phyloP scores from a whole-genome alignment of 495 filamentous ascomycete species.

The Trichoderma erinaceum region DNA sequence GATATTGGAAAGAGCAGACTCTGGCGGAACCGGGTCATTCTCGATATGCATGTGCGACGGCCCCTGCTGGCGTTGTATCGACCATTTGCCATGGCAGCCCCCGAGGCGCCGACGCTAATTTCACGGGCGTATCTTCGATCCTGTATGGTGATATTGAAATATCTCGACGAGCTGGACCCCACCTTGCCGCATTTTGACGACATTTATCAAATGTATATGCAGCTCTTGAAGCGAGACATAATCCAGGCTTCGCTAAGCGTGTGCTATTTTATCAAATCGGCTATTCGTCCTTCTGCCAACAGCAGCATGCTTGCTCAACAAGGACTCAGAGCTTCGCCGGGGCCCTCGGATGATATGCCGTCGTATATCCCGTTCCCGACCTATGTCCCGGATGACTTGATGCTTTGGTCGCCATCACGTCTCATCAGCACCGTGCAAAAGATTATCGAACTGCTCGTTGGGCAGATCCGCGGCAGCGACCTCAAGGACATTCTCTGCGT shows the following conservation, averaged over 20 bases:
- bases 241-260: conserved; percentile 33
- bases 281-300: conserved; percentile 15
- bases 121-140: conserved; percentile 32
- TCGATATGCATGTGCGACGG: conserved; percentile 34
- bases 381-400: conserved; percentile 19
- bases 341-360: neutral
- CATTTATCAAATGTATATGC: conserved; percentile 29
- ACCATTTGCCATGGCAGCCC: conserved; percentile 33
- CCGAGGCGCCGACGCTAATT: conserved; percentile 30
- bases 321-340: neutral
- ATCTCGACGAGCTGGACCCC: conserved; percentile 33
- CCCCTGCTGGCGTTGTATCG: conserved; percentile 34
- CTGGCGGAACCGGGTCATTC: conserved; percentile 28
- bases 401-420: conserved; percentile 26
- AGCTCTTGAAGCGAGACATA: conserved; percentile 32
- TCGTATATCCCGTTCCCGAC: neutral
- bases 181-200: conserved; percentile 26
- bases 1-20: conserved; percentile 24
- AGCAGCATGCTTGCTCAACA: conserved; percentile 20
- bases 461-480: conserved; percentile 27
- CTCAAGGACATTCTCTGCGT: conserved; percentile 31
- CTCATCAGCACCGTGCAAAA: conserved; percentile 28
- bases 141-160: conserved; percentile 33
- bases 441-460: conserved; percentile 26
- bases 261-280: conserved; percentile 33